Evolutionary conservation across 2,329 filamentous ascomycete genomes (phyloP).

Genomic region (Diaporthe citriasiana): DNA sequence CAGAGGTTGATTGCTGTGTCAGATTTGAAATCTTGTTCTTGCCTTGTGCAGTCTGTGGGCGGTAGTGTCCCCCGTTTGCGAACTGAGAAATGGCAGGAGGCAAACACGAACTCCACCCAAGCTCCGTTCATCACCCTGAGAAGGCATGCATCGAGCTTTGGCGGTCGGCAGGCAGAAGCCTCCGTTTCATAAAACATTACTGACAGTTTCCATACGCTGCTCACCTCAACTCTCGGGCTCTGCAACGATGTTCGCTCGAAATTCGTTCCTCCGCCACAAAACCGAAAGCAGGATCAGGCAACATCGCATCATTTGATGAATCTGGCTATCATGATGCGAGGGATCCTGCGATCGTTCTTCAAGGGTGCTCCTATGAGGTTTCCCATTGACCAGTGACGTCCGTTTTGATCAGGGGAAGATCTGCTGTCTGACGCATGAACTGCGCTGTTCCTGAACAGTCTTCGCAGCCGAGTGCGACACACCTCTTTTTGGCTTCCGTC

Average conservation of each 20-base stretch:
- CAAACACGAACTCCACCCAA: not conserved
- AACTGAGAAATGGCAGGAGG: not conserved
- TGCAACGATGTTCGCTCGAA: not conserved
- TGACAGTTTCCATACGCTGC: not conserved
- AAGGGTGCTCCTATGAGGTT: too few species aligned
- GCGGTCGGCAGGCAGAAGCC: too few species aligned
- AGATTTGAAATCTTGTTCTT: too few species aligned
- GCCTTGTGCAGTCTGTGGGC: not conserved
- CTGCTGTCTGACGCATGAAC: not conserved
- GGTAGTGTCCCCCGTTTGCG: not conserved
- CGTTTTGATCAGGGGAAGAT: too few species aligned
- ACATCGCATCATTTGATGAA: not conserved
- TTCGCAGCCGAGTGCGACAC: not conserved
- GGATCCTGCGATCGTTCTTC: not conserved
- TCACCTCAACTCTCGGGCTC: not conserved
- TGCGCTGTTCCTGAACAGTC: not conserved
- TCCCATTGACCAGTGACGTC: too few species aligned
- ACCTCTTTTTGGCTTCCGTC: not conserved
- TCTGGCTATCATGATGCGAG: not conserved
- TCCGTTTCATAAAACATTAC: not conserved
- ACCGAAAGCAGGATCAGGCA: not conserved
- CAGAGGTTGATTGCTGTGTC: not conserved
- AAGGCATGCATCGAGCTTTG: not conserved
- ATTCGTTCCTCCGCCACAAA: not conserved
- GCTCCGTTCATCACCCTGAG: not conserved